phyloP scores from a whole-genome alignment of 2,329 filamentous ascomycete genomes.

The Paracoccidioides brasiliensis region DNA sequence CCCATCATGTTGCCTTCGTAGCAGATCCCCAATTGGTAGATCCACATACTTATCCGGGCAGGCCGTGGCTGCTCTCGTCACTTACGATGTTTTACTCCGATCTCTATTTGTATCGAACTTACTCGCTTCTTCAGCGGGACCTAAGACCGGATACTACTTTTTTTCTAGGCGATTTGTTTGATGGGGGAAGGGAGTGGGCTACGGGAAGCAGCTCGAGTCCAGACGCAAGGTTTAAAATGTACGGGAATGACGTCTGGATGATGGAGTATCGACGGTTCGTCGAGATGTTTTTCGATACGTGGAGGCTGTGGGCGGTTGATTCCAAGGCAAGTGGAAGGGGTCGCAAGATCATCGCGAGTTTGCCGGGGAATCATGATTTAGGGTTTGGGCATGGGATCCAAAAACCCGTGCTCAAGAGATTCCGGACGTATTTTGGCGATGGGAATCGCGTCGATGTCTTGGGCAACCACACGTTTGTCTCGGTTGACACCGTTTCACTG shows the following conservation, averaged over 20 bases:
- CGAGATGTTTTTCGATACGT: constrained; percentile 67
- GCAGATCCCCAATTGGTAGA: constrained; percentile 89
- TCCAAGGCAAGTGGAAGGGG: constrained; percentile 50
- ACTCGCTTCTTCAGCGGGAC: constrained; percentile 59
- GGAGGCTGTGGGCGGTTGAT: constrained; percentile 44
- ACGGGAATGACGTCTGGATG: constrained; percentile 74
- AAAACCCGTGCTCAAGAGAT: constrained; percentile 64
- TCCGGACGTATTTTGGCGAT: constrained; percentile 78
- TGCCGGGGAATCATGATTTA: constrained; percentile 91
- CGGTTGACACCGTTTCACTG: constrained; percentile 75
- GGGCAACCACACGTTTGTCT: constrained; percentile 91
- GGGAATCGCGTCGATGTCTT: constrained; percentile 83
- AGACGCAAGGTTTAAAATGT: constrained; percentile 58
- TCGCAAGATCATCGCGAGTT: constrained; percentile 65
- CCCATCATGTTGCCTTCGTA: constrained; percentile 72
- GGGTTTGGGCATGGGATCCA: constrained; percentile 83
- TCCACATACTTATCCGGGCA: constrained; percentile 84
- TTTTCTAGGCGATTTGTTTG: constrained; percentile 89
- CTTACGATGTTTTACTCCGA: constrained; percentile 66
- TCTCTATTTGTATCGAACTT: constrained; percentile 75
- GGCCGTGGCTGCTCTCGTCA: constrained; percentile 57
- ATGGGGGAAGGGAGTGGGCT: constrained; percentile 91
- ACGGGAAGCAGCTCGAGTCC: constrained; percentile 49
- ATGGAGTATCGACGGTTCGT: constrained; percentile 75
- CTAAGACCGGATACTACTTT: constrained; percentile 77